phyloP scores from a whole-genome alignment of 1,284 basidiomycete species.

The Irpex sp. region DNA sequence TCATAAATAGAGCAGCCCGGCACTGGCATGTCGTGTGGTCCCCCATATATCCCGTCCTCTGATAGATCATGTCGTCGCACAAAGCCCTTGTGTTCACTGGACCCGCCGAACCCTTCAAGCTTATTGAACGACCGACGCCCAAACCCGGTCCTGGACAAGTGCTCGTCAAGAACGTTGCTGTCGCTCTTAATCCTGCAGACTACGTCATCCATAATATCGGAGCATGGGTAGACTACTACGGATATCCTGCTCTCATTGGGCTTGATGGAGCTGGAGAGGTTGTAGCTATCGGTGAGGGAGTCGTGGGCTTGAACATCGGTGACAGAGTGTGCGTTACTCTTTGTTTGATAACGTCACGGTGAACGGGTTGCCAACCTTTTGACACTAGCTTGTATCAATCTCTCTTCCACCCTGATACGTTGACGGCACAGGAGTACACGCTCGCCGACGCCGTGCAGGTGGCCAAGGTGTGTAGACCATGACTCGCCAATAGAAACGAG shows the following conservation, averaged over 20 bases:
- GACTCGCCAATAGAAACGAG: not conserved
- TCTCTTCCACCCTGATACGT: conserved; percentile 3
- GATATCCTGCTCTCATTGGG: not conserved
- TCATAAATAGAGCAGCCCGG: too few relatives aligned
- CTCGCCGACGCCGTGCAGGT: conserved; percentile 3
- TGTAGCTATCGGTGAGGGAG: not conserved
- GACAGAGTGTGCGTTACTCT: not conserved
- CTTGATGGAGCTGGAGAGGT: not conserved
- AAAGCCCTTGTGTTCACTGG: not conserved
- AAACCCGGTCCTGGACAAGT: conserved; percentile 2
- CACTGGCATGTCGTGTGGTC: too few relatives aligned
- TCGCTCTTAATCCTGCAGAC: not conserved
- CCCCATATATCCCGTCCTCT: too few relatives aligned
- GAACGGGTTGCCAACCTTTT: not conserved
- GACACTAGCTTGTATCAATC: not conserved
- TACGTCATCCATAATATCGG: not conserved
- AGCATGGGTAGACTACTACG: not conserved
- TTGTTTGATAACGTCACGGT: not conserved
- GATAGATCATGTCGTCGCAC: not conserved
- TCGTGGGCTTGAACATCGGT: not conserved
- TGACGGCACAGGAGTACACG: conserved; percentile 19
- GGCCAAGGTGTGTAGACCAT: conserved; percentile 8
- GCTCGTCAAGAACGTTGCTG: not conserved
- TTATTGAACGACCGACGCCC: not conserved
- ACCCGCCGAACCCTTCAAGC: not conserved